Evolutionary conservation across 805 yeast genomes (phyloP).

Genomic region (Hanseniaspora clermontiae): DNA sequence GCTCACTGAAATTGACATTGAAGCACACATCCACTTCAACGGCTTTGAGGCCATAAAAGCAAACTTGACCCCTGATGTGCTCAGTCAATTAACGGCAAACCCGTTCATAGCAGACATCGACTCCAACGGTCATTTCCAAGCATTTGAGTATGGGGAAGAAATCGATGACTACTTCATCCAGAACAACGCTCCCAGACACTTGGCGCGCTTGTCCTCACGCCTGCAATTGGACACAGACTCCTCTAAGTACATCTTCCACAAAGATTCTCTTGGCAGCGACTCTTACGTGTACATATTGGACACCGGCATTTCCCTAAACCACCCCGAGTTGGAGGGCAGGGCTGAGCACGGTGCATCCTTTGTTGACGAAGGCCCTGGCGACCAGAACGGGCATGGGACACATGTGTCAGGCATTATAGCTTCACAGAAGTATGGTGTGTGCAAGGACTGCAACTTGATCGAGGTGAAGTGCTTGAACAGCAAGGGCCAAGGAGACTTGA

Average conservation of each 20-base stretch:
- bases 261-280: constrained; percentile 38
- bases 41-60: constrained; percentile 61
- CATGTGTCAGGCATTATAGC: constrained; percentile 88
- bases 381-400: constrained; percentile 79
- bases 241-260: constrained; percentile 39
- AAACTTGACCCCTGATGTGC: constrained; percentile 37
- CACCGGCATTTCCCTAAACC: constrained; percentile 58
- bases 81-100: constrained; percentile 38
- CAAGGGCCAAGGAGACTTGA: constrained; percentile 57
- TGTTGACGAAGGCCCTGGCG: constrained; percentile 51
- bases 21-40: constrained; percentile 35
- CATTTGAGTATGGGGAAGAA: constrained; percentile 30
- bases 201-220: constrained; percentile 49
- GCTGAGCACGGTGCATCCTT: constrained; percentile 49
- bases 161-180: constrained; percentile 22
- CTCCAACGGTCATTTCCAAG: constrained; percentile 49
- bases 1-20: constrained; percentile 1
- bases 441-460: constrained; percentile 51
- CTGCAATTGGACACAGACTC: constrained; percentile 21
- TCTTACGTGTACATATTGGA: constrained; percentile 71
- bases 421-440: constrained; percentile 68
- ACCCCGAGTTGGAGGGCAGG: constrained; percentile 53
- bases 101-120: constrained; percentile 59
- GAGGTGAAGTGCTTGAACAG: constrained; percentile 65
- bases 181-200: constrained; percentile 48